Conservation (phyloP, 805 yeast species). For the Schwanniomyces pseudopolymorphus region DNA sequence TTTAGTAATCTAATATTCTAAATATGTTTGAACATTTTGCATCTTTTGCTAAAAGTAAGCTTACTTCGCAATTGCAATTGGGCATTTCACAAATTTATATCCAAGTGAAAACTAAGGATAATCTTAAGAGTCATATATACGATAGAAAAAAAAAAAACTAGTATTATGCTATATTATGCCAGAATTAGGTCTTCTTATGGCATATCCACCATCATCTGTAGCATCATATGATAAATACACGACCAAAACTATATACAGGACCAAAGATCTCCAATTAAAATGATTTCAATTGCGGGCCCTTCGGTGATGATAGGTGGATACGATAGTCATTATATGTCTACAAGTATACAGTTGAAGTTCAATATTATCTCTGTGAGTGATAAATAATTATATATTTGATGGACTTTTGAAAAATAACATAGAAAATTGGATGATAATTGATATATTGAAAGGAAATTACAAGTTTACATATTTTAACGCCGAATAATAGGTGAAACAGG, state of each 20-base stretch:
- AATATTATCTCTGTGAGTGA: neutral
- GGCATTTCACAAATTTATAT: no score
- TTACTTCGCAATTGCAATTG: no score
- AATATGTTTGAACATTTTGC: no score
- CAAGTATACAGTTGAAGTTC: neutral
- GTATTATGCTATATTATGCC: no score
- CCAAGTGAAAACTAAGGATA: no score
- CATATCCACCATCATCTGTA: no score
- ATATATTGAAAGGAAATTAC: neutral
- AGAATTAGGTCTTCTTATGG: no score
- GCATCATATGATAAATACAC: neutral
- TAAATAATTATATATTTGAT: neutral
- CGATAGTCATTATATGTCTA: neutral
- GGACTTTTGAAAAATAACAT: neutral
- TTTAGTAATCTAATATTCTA: no score
- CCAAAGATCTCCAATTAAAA: conserved; percentile 1
- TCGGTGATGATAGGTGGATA: neutral
- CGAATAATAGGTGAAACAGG: neutral
- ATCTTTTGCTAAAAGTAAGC: no score
- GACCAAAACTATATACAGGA: neutral
- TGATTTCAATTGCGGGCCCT: conserved; percentile 1
- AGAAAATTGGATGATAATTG: conserved; percentile 1
- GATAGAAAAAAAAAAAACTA: no score
- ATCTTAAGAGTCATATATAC: no score
- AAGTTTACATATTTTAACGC: neutral